phyloP scores from a whole-genome alignment of 1,284 basidiomycete species.

The Rhodotorula mucilaginosa region DNA sequence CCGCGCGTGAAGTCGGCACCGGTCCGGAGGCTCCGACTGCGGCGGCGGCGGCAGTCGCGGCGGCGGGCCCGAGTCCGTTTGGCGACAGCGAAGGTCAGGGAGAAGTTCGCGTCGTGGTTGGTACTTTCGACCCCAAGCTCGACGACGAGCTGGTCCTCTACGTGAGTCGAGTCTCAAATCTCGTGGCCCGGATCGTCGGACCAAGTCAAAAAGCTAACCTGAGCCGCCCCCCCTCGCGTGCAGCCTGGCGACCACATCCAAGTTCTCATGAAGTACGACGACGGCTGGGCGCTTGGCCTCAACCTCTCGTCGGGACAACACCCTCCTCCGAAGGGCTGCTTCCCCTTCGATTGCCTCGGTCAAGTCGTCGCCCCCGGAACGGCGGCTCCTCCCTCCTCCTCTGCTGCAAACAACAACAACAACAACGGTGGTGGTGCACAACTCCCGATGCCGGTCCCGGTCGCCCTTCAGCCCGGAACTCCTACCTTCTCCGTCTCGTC shows the following conservation, averaged over 20 bases:
- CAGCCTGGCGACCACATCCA: constrained; percentile 44
- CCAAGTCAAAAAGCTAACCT: no score
- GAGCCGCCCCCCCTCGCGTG: background rate
- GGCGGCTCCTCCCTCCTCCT: background rate
- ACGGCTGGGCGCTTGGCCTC: constrained; percentile 43
- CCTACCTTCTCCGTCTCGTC: background rate
- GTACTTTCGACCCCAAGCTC: constrained; percentile 43
- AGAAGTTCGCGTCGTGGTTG: constrained; percentile 40
- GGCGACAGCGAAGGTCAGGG: constrained; percentile 42
- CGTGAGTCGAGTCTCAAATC: constrained; percentile 15
- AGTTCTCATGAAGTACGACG: constrained; percentile 44
- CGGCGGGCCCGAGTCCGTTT: constrained; percentile 34
- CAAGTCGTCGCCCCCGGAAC: constrained; percentile 9
- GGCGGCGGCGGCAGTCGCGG: no score
- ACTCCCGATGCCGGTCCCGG: constrained; percentile 2
- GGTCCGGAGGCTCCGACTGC: background rate
- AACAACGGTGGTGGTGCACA: no score
- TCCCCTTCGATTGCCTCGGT: constrained; percentile 46
- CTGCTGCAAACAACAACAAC: background rate
- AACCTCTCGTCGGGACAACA: constrained; percentile 28
- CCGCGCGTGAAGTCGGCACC: constrained; percentile 5
- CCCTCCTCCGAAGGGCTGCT: constrained; percentile 40
- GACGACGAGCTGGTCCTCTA: constrained; percentile 44
- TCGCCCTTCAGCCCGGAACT: constrained; percentile 3
- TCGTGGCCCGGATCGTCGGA: no score